Base-by-base conservation (phyloP, 2,329 filamentous ascomycete species). In the Allantophomopsis lycopodina region DNA sequence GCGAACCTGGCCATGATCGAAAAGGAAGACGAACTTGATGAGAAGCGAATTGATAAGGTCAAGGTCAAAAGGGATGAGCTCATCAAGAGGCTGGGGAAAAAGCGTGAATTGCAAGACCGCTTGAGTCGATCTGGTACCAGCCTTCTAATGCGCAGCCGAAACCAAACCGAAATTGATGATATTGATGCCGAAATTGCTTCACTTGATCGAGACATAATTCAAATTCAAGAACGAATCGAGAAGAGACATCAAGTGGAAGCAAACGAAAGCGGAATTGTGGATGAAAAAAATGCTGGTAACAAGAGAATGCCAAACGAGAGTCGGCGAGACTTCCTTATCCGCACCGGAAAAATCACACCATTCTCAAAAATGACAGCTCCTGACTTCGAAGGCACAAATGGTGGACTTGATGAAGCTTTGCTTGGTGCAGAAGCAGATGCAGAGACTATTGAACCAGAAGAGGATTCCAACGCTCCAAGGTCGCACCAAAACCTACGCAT, bases 341-440 rank as follows among this genome's bases (percentile, higher is more conserved):
- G 91, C 20, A 98, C 89, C 0, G 91, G 91, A 44, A 96, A 96
- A 61, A 96, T 98, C 49, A 98, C 91, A 0, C 91, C 91, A 0
- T 98, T 98, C 53, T 83, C 87, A 7, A 45, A 1, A 70, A 46
- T 0, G 58, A 79, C 75, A 83, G 39, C 72, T 60, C 47, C 59
- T 57, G 5, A 74, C 55, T 1, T 63, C 61, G 58, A 46, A 66
- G 55, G 21, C 61, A 47, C 51, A 58, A 44, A 55, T 56, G 35
- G 45, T 57, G 45, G 45, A 45, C 40, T 51, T 13, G 80, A 82
- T 10, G 79, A 88, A 52, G 81, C 79, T 2, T 71, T 94, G 42
- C 64, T 88, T 12, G 84, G 93, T 55, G 86, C 83, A 1, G 87
- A 94, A 54, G 83, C 83, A 69, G 61, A 76, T 17, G 65, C 64